Evolutionary conservation across 2,329 filamentous ascomycete species (phyloP), one percentile per base, ranked within the genome.

Genomic region (Aureobasidium pullulans): DNA sequence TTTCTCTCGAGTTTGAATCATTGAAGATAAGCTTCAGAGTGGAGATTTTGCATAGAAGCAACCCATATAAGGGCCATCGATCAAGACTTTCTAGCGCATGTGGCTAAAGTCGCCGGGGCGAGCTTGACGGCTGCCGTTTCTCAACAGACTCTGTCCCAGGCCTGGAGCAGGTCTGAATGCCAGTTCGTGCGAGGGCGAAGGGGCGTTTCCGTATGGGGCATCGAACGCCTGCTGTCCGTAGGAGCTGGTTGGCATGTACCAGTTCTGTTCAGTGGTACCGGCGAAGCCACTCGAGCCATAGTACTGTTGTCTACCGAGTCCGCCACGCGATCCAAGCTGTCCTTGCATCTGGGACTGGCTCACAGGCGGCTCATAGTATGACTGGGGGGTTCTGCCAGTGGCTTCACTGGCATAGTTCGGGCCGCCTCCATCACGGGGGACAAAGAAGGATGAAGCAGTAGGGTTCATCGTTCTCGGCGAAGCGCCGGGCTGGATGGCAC

Each of bases 401-500:
- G 28, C 39, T 23, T 44, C 44, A 7, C 53, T 44, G 36, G 60
- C 40, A 28, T 62, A 61, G 19, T 16, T 50, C n/a, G 58, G 19
- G 9, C 32, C 40, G 15, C 42, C 48, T 15, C 31, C 44, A n/a
- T 46, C 5, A 32, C 40, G 53, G 11, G 39, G 44, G 34, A 43
- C 43, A 42, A 36, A 60, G 47, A 42, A 54, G 23, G 43, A 54
- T 8, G 39, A 59, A 15, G 46, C 52, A 2, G 32, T 39, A 19
- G 28, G 60, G 44, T 58, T 70, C 70, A 58, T 71, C 69, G 6
- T 66, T 63, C 67, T 71, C 67, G 39, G 68, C 66, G 65, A 70
- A 71, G n/a, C 62, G 34, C 54, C 54, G 10, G 54, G 28, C 28
- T 49, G 56, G 31, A 73, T 66, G 5, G 70, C 71, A 15, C 71